Percentiles rank a stretch among this genome's conserved stretches.
These are phyloP conservation scores for Pyrenophora teres DNA, from an alignment of 2,329 filamentous ascomycete genomes.

Conservation along the genomic window DNA sequence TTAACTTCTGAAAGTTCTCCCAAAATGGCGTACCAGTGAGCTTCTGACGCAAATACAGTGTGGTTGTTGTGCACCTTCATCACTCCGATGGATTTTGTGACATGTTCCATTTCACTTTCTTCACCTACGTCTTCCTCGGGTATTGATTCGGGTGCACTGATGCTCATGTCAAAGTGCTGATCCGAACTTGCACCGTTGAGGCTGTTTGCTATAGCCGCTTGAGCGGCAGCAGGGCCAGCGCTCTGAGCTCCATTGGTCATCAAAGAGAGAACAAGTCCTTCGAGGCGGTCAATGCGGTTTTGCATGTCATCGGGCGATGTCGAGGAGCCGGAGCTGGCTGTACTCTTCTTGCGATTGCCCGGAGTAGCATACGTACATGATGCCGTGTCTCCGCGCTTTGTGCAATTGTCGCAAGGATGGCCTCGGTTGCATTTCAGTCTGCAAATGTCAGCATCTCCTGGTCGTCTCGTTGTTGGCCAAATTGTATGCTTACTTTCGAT, in stretches of 20 bases:
- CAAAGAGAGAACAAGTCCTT: slow-evolving; percentile 86
- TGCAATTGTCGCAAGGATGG: slow-evolving; percentile 91
- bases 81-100: slow-evolving; percentile 57
- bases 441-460: slow-evolving; percentile 23
- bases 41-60: slow-evolving; percentile 56
- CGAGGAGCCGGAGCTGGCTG: slow-evolving; percentile 59
- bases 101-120: slow-evolving; percentile 66
- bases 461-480: background rate
- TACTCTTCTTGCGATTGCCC: slow-evolving; percentile 72
- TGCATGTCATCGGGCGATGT: slow-evolving; percentile 92
- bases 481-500: slow-evolving; percentile 72
- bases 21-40: slow-evolving; percentile 59
- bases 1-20: slow-evolving; percentile 85
- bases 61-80: slow-evolving; percentile 59
- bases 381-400: slow-evolving; percentile 79
- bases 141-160: slow-evolving; percentile 60
- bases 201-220: slow-evolving; percentile 59
- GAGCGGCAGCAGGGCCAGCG: slow-evolving; percentile 63
- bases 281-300: slow-evolving; percentile 92
- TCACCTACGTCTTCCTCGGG: slow-evolving; percentile 58
- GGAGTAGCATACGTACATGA: slow-evolving; percentile 82
- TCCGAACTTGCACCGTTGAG: slow-evolving; percentile 49
- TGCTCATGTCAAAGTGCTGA: slow-evolving; percentile 56
- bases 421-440: slow-evolving; percentile 90
- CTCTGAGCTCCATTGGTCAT: slow-evolving; percentile 85